Percentiles rank a stretch among this genome's conserved stretches.
Evolutionary conservation across 805 yeast species (phyloP).

Genomic region (Metschnikowia bowlesiae): DNA sequence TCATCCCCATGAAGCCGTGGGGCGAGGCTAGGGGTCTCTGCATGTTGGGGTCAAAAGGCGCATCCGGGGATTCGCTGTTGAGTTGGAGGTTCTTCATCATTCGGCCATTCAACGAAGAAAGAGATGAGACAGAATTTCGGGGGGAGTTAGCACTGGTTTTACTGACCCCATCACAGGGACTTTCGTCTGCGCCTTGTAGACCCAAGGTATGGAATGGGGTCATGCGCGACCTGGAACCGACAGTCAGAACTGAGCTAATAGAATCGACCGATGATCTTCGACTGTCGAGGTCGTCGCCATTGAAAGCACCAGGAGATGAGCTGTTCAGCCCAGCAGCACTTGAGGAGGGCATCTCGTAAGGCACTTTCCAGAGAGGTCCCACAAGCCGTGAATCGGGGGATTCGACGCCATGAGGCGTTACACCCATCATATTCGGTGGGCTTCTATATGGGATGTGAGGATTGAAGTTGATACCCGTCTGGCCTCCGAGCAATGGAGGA

Average conservation of each 20-base stretch:
- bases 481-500: slow-evolving; percentile 16
- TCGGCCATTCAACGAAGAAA: slow-evolving; percentile 18
- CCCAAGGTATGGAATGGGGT: slow-evolving; percentile 27
- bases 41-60: neutral
- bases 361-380: slow-evolving; percentile 58
- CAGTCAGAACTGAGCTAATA: slow-evolving; percentile 43
- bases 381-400: slow-evolving; percentile 27
- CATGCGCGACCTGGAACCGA: slow-evolving; percentile 27
- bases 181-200: slow-evolving; percentile 13
- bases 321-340: slow-evolving; percentile 13
- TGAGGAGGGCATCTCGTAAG: slow-evolving; percentile 48
- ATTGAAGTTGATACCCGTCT: slow-evolving; percentile 3
- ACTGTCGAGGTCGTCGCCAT: slow-evolving; percentile 14
- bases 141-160: slow-evolving; percentile 9
- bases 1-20: neutral
- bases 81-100: slow-evolving; percentile 5
- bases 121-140: slow-evolving; percentile 16
- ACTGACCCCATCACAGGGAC: slow-evolving; percentile 19
- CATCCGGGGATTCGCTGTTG: neutral
- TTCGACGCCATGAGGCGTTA: neutral
- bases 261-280: slow-evolving; percentile 49
- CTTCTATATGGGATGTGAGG: neutral
- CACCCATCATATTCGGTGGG: neutral
- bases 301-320: slow-evolving; percentile 13
- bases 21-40: neutral